These are phyloP conservation scores for Helicocarpus griseus DNA, from an alignment of 2,329 filamentous ascomycete genomes.

Conservation along the genomic window DNA sequence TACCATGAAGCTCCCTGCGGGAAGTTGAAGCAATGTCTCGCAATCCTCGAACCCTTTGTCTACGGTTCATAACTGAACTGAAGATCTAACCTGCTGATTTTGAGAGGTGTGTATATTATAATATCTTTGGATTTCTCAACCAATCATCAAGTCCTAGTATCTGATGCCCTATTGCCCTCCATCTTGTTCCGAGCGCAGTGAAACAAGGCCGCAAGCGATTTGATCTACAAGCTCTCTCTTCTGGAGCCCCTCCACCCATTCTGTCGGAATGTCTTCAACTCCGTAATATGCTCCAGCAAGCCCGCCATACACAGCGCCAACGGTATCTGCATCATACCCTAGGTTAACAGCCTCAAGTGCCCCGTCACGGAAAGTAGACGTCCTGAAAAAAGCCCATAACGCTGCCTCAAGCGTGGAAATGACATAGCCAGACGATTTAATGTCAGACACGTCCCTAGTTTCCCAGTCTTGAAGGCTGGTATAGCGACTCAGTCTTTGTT, in stretches of 20 bases:
- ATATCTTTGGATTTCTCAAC: too few species aligned
- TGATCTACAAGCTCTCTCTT: slow-evolving; percentile 16
- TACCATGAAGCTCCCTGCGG: too few species aligned
- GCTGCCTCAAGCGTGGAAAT: slow-evolving; percentile 34
- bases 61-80: too few species aligned
- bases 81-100: too few species aligned
- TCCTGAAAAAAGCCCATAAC: slow-evolving; percentile 35
- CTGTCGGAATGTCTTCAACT: slow-evolving; percentile 21
- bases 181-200: slow-evolving; percentile 1
- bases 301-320: slow-evolving; percentile 36
- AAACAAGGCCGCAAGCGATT: slow-evolving; percentile 7
- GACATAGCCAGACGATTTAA: slow-evolving; percentile 32
- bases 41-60: too few species aligned
- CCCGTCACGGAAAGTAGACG: slow-evolving; percentile 27
- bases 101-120: too few species aligned
- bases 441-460: slow-evolving; percentile 12
- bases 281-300: slow-evolving; percentile 35
- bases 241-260: slow-evolving; percentile 22
- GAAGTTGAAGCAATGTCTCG: too few species aligned
- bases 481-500: slow-evolving; percentile 13
- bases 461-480: slow-evolving; percentile 20
- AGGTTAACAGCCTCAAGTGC: slow-evolving; percentile 33
- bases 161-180: too few species aligned
- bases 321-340: slow-evolving; percentile 37
- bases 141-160: too few species aligned